Conservation (phyloP, 192 early-diverging fungal species). For the Podila clonocystis region DNA sequence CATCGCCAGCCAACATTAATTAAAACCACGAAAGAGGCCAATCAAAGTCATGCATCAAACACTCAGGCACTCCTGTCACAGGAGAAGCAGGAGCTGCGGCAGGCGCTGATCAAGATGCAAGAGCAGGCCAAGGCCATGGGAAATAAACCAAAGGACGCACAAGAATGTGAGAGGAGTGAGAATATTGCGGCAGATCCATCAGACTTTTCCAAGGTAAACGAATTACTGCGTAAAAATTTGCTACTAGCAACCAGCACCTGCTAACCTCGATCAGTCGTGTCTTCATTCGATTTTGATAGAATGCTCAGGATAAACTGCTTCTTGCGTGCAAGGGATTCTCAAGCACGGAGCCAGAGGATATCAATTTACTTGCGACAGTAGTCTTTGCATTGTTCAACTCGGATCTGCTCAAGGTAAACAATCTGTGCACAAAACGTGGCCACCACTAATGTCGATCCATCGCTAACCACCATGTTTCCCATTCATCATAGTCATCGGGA, state of each 20-base stretch:
- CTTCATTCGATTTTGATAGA: not conserved
- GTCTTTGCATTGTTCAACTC: conserved; percentile 28
- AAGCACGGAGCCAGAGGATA: not conserved
- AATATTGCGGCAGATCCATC: not conserved
- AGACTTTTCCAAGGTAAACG: conserved; percentile 19
- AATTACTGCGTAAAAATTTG: not conserved
- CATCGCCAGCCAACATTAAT: not conserved
- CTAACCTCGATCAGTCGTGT: not conserved
- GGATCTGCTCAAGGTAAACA: conserved; percentile 30
- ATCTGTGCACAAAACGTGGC: not conserved
- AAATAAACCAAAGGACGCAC: not conserved
- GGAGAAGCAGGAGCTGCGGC: not conserved
- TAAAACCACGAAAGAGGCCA: not conserved
- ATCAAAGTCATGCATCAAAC: not conserved
- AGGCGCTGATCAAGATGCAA: conserved; percentile 6
- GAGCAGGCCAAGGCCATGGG: conserved; percentile 10
- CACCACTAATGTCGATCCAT: not conserved
- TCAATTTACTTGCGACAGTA: conserved; percentile 17
- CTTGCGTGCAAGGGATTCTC: conserved; percentile 11
- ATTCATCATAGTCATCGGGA: not conserved
- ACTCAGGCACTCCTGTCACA: not conserved
- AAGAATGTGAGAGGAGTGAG: not conserved
- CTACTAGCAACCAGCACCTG: no score
- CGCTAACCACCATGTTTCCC: not conserved
- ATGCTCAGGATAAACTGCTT: conserved; percentile 15